Conservation (phyloP, 2,329 filamentous ascomycete species). For the Xylariaceae sp. region DNA sequence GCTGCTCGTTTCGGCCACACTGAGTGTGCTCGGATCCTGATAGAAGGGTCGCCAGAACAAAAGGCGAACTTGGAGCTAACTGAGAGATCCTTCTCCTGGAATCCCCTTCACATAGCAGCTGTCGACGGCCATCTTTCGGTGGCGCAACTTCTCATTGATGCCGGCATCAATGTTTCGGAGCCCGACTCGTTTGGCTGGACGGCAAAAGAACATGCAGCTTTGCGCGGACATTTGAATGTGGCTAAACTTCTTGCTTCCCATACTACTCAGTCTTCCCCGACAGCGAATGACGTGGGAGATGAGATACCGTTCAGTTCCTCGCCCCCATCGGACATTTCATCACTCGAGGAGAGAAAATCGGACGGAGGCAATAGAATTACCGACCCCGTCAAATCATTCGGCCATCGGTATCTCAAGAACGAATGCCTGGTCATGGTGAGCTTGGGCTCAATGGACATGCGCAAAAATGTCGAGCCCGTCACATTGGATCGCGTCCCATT, state of each 20-base stretch:
- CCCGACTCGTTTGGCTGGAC: constrained; percentile 90
- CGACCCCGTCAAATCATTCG: constrained; percentile 90
- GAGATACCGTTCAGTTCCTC: constrained; percentile 31
- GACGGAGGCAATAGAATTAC: constrained; percentile 49
- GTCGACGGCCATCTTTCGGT: constrained; percentile 80
- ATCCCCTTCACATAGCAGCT: constrained; percentile 86
- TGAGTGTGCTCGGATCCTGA: constrained; percentile 71
- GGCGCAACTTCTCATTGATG: constrained; percentile 70
- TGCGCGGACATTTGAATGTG: constrained; percentile 83
- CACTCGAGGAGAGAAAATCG: constrained; percentile 57
- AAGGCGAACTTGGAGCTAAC: constrained; percentile 71
- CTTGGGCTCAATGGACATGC: constrained; percentile 89
- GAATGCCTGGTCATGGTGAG: constrained; percentile 89
- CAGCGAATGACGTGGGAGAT: constrained; percentile 30
- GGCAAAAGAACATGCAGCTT: constrained; percentile 83
- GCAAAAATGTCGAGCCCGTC: constrained; percentile 75
- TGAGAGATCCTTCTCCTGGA: constrained; percentile 89
- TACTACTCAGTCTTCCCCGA: constrained; percentile 33
- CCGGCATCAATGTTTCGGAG: constrained; percentile 70
- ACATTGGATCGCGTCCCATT: constrained; percentile 85
- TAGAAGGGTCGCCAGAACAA: constrained; percentile 66
- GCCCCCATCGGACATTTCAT: constrained; percentile 52
- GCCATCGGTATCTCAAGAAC: constrained; percentile 87
- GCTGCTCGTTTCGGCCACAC: constrained; percentile 84
- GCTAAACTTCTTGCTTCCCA: constrained; percentile 63